phyloP scores from a whole-genome alignment of 495 filamentous ascomycete species.

The Tuber magnatum region DNA sequence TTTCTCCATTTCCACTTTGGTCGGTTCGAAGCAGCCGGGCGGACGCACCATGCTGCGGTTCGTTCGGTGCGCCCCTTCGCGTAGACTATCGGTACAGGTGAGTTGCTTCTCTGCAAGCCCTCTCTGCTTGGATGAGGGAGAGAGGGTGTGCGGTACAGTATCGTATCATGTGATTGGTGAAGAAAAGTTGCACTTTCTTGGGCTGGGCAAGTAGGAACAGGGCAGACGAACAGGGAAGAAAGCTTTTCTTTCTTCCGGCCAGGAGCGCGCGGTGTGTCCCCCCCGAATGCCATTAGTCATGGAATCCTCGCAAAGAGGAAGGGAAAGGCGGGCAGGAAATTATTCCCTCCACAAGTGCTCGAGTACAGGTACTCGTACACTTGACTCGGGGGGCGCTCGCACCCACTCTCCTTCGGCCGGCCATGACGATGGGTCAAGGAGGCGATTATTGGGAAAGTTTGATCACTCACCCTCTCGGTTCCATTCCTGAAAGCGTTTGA shows the following conservation, averaged over 20 bases:
- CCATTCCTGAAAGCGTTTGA: constrained; percentile 17
- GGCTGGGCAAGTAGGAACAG: neutral
- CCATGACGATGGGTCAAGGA: constrained; percentile 17
- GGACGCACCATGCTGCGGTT: neutral
- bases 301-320: constrained; percentile 36
- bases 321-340: constrained; percentile 29
- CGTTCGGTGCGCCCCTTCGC: neutral
- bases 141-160: neutral
- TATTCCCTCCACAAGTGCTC: constrained; percentile 11
- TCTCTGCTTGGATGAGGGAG: constrained; percentile 7
- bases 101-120: neutral
- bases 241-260: constrained; percentile 14
- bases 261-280: constrained; percentile 33
- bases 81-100: neutral
- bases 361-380: neutral
- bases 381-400: neutral
- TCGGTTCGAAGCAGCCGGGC: neutral
- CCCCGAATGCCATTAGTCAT: constrained; percentile 32
- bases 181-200: neutral
- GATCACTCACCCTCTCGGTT: constrained; percentile 11
- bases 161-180: neutral
- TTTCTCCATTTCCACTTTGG: neutral
- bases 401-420: neutral
- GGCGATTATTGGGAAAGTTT: constrained; percentile 15
- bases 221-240: neutral